These are phyloP conservation scores for Tulasnella sp. DNA, from an alignment of 768 basidiomycete genomes.

Conservation along the genomic window DNA sequence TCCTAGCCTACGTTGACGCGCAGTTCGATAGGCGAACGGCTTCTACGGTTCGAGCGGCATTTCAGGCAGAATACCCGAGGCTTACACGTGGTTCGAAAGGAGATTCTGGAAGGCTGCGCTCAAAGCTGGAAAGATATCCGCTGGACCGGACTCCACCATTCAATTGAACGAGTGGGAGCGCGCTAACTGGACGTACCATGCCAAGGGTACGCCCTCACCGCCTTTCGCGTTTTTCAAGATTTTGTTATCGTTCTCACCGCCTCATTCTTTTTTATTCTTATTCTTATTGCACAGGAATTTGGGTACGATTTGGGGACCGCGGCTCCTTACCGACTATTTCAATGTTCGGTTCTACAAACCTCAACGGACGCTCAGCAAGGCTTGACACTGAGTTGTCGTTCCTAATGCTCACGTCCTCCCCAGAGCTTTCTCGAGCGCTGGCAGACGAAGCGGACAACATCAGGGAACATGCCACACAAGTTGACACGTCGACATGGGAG, in stretches of 20 bases:
- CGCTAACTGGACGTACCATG: slow-evolving; percentile 94
- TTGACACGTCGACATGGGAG: slow-evolving; percentile 27
- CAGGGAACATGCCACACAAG: slow-evolving; percentile 23
- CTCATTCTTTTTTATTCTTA: background rate
- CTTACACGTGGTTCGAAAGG: slow-evolving; percentile 80
- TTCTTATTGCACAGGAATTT: background rate
- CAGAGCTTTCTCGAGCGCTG: slow-evolving; percentile 26
- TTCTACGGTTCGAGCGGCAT: slow-evolving; percentile 85
- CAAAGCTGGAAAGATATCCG: background rate
- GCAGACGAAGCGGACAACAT: slow-evolving; percentile 27
- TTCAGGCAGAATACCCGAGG: slow-evolving; percentile 90
- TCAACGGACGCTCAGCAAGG: slow-evolving; percentile 82
- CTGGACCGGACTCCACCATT: slow-evolving; percentile 31
- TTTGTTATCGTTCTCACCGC: too few relatives aligned
- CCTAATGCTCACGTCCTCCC: slow-evolving; percentile 60
- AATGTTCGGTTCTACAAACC: slow-evolving; percentile 88
- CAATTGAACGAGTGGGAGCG: slow-evolving; percentile 80
- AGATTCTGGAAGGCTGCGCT: slow-evolving; percentile 44
- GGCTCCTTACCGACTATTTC: slow-evolving; percentile 48
- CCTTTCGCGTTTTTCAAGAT: too few relatives aligned
- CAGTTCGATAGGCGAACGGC: slow-evolving; percentile 99
- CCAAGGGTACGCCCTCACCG: slow-evolving; percentile 59
- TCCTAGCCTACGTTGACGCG: too few relatives aligned
- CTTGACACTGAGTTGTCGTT: slow-evolving; percentile 91
- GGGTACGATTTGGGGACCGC: slow-evolving; percentile 17